Evolutionary conservation across 495 filamentous ascomycete species (phyloP).

Genomic region (Bacidia rubella): DNA sequence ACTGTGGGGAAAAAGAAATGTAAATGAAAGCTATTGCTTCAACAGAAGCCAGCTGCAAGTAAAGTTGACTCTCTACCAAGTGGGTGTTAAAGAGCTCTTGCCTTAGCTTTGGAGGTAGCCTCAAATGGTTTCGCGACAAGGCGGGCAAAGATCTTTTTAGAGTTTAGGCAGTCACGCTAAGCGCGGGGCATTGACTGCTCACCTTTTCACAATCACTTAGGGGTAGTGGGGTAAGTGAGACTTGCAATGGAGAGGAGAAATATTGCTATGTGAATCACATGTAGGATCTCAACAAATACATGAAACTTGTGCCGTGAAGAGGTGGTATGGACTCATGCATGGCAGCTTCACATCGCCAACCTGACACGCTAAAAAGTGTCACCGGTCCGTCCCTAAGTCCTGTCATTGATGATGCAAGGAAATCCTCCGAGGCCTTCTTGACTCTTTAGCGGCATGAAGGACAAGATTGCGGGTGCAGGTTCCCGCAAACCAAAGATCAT

Average conservation of each 20-base stretch:
- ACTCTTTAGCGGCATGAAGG: not conserved
- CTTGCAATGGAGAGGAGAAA: not conserved
- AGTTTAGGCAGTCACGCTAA: not conserved
- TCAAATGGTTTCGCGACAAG: not conserved
- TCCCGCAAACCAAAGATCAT: constrained; percentile 18
- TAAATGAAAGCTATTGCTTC: not conserved
- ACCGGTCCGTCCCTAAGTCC: constrained; percentile 2
- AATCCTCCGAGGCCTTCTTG: constrained; percentile 7
- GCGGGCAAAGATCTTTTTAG: not conserved
- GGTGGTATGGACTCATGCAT: not conserved
- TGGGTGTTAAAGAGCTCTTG: no score
- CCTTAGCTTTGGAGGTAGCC: no score
- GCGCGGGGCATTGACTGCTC: not conserved
- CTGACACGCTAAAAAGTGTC: constrained; percentile 3
- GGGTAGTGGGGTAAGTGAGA: no score
- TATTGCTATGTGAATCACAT: not conserved
- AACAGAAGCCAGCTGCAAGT: not conserved
- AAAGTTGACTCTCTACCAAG: no score
- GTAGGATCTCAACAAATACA: no score
- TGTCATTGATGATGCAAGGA: constrained; percentile 1
- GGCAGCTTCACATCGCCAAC: constrained; percentile 2
- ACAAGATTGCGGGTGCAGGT: not conserved
- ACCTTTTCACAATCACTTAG: not conserved
- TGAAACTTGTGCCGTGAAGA: no score
- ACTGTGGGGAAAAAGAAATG: not conserved